A percentile compares a stretch with the other conserved stretches of the same genome.
Conservation (phyloP, 202 grass and related monocot genomes). For the Elaeis oleifera region DNA sequence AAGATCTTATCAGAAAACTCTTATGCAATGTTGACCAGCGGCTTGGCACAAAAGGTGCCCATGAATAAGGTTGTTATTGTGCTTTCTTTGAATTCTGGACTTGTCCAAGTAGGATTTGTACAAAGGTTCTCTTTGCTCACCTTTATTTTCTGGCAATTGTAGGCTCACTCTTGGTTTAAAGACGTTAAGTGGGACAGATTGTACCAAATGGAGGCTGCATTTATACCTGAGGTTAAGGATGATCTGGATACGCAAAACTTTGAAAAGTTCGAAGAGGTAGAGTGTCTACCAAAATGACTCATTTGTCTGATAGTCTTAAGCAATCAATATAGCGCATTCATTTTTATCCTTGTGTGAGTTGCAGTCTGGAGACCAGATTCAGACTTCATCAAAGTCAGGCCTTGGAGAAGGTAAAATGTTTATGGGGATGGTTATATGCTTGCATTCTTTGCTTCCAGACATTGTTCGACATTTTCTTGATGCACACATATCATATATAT, state of each 20-base stretch:
- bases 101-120: constrained; percentile 3
- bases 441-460: background rate
- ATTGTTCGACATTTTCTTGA: background rate
- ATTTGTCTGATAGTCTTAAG: constrained; percentile 2
- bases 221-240: constrained; percentile 85
- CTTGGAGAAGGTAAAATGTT: constrained; percentile 75
- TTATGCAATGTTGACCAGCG: constrained; percentile 93
- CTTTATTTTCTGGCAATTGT: constrained; percentile 24
- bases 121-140: constrained; percentile 14
- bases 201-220: constrained; percentile 81
- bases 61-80: constrained; percentile 70
- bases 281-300: constrained; percentile 1
- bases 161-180: constrained; percentile 82
- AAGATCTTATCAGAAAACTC: constrained; percentile 87
- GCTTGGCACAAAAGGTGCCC: constrained; percentile 70
- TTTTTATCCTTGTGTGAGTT: constrained; percentile 4
- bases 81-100: background rate
- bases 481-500: background rate
- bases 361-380: constrained; percentile 42
- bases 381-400: constrained; percentile 64
- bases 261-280: constrained; percentile 96
- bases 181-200: constrained; percentile 62
- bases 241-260: constrained; percentile 97
- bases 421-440: constrained; percentile 8
- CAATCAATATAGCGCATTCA: too few species aligned